Conservation (phyloP, 352 stramenopile genomes). For the Elongisporangium undulatum region DNA sequence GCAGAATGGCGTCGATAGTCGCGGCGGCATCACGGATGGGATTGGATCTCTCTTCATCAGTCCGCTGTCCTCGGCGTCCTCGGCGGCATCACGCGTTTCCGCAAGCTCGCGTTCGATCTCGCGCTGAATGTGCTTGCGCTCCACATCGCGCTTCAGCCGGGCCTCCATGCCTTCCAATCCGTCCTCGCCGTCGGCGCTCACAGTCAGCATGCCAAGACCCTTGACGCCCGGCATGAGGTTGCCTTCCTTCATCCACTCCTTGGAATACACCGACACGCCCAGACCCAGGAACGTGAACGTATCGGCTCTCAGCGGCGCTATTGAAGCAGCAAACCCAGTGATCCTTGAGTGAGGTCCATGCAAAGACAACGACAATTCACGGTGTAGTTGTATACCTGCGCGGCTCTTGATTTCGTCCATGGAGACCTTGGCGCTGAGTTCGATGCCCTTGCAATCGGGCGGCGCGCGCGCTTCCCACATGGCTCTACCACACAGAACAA, state of each 20-base stretch:
- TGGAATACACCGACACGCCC: conserved; percentile 59
- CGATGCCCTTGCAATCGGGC: conserved; percentile 53
- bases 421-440: conserved; percentile 30
- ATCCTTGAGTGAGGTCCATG: no score
- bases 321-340: no score
- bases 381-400: no score
- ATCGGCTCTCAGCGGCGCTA: conserved; percentile 38
- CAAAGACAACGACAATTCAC: no score
- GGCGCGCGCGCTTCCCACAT: conserved; percentile 46
- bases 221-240: conserved; percentile 49
- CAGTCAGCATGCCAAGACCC: conserved; percentile 44
- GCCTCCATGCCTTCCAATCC: not conserved
- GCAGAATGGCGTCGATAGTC: conserved; percentile 35
- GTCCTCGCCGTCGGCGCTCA: conserved; percentile 33
- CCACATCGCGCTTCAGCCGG: conserved; percentile 49
- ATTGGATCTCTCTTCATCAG: conserved; percentile 50
- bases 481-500: conserved; percentile 20
- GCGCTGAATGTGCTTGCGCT: conserved; percentile 58
- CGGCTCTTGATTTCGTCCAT: conserved; percentile 39
- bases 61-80: conserved; percentile 15
- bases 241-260: conserved; percentile 49
- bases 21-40: conserved; percentile 29
- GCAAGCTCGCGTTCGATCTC: conserved; percentile 26
- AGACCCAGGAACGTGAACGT: conserved; percentile 59
- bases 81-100: conserved; percentile 14